Evolutionary conservation across 2,329 filamentous ascomycete genomes (phyloP), one percentile per base, ranked within the genome.

Genomic region (Ophiostoma sp.): DNA sequence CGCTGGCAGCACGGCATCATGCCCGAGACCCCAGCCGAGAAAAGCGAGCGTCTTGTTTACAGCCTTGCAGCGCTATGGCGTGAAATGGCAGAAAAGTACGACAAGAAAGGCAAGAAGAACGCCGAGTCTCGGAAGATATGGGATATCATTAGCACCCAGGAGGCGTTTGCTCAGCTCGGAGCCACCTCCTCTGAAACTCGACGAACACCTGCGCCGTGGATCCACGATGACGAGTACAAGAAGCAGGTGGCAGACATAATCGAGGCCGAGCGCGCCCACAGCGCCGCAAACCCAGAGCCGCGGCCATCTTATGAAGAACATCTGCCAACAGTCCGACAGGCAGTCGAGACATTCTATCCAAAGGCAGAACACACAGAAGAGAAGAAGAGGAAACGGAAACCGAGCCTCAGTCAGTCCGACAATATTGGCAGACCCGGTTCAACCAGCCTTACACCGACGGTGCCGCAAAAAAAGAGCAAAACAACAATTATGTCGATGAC

Each of bases 41-140:
- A 84, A 0, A 88, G 92, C 73, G 83, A 94, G 76, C 97, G 96
- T 76, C 84, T 97, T 13, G 94, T 99, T 10, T 77, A 92, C 76
- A 99, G 95, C 73, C 94, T 99, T 91, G 93, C 93, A 70, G 91
- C 92, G 0, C 80, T 99, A 2, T 99, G 95, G 95, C 71, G 72
- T 2, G 73, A 74, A 44, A 72, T 74, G 72, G 73, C 72, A 0
- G 70, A 54, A 3, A 44, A 57, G 6, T 73, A 74, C 69, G 48
- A 70, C 67, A 89, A 89, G 77, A 93, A 97, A 75, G 95, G 98
- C 78, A 92, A 90, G 0, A 88, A 88, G 71, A 87, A 94, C 64
- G 87, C 94, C 41, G 94, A 91, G 78, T 83, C 86, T 67, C 86
- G 86, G 65, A 89, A 94, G 85, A 86, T 65, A 1, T 82, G 90